Evolutionary conservation across 2,329 filamentous ascomycete species (phyloP).

Genomic region (Hymenoscyphus fructigenus): DNA sequence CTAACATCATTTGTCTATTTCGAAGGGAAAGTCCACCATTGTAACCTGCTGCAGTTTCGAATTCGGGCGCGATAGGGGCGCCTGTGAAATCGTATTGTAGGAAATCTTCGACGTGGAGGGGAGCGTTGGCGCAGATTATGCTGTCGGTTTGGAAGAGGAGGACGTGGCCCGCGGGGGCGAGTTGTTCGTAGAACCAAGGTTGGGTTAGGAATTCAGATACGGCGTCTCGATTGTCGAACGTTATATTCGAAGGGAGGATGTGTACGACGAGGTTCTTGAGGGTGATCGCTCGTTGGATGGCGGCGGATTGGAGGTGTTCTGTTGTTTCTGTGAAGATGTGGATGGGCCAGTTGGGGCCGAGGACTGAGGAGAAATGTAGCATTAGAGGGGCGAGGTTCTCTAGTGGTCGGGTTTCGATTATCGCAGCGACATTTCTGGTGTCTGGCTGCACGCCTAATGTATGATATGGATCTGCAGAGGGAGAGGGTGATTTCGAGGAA

Average conservation of each 20-base stretch:
- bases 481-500: neutral
- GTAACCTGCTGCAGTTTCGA: slow-evolving; percentile 24
- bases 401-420: slow-evolving; percentile 36
- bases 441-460: neutral
- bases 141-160: slow-evolving; percentile 36
- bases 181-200: slow-evolving; percentile 36
- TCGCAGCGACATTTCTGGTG: slow-evolving; percentile 31
- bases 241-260: slow-evolving; percentile 37
- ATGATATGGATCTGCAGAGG: neutral
- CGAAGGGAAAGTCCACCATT: slow-evolving; percentile 39
- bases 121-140: slow-evolving; percentile 34
- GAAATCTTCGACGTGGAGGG: slow-evolving; percentile 31
- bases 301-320: slow-evolving; percentile 27
- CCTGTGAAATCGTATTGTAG: slow-evolving; percentile 37
- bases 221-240: slow-evolving; percentile 31
- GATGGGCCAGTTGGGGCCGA: slow-evolving; percentile 44
- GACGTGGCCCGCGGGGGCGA: slow-evolving; percentile 35
- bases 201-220: slow-evolving; percentile 36
- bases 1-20: slow-evolving; percentile 35
- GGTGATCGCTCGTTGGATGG: slow-evolving; percentile 39
- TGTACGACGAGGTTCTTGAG: slow-evolving; percentile 37
- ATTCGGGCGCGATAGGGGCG: slow-evolving; percentile 27
- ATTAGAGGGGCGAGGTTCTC: slow-evolving; percentile 37
- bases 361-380: slow-evolving; percentile 39
- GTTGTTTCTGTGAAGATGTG: slow-evolving; percentile 39